Evolutionary conservation across 805 yeast species (phyloP).

Genomic region (Ascoidea rubescens): DNA sequence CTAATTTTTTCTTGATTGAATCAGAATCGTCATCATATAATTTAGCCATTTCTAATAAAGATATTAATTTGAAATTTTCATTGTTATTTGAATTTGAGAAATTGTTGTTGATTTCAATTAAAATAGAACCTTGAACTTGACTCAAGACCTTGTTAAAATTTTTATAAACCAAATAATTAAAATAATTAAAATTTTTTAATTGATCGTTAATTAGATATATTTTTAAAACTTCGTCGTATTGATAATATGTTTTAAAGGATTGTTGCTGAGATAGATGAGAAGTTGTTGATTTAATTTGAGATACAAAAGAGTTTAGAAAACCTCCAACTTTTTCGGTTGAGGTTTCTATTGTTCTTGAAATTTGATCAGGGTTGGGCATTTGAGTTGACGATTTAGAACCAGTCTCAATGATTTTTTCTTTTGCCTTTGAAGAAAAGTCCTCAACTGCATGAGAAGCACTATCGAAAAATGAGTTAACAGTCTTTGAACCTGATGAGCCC

Average conservation of each 20-base stretch:
- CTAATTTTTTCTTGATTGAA: conserved; percentile 31
- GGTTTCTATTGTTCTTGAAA: conserved; percentile 2
- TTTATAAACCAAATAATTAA: conserved; percentile 33
- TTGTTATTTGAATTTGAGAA: not conserved
- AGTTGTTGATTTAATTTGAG: conserved; percentile 4
- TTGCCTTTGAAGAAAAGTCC: not conserved
- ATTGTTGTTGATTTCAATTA: conserved; percentile 32
- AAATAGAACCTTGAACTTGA: conserved; percentile 62
- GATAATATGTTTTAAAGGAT: not conserved
- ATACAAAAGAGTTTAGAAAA: conserved; percentile 5
- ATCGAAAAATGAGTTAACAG: conserved; percentile 57
- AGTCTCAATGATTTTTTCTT: not conserved
- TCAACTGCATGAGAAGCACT: conserved; percentile 32
- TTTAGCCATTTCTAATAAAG: conserved; percentile 7
- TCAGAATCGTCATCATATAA: conserved; percentile 12
- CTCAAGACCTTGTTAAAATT: conserved; percentile 45
- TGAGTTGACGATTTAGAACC: conserved; percentile 5
- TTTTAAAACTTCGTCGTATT: conserved; percentile 19
- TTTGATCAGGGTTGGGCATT: conserved; percentile 1
- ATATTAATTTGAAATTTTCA: conserved; percentile 4
- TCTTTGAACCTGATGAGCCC: conserved; percentile 53
- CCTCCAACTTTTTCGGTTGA: conserved; percentile 7
- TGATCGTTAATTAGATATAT: conserved; percentile 29
- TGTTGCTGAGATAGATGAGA: conserved; percentile 1
- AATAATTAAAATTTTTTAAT: conserved; percentile 14